These are phyloP conservation scores for Hordeum marinum DNA, from an alignment of 176 grass and related monocot genomes.

Conservation along the genomic window DNA sequence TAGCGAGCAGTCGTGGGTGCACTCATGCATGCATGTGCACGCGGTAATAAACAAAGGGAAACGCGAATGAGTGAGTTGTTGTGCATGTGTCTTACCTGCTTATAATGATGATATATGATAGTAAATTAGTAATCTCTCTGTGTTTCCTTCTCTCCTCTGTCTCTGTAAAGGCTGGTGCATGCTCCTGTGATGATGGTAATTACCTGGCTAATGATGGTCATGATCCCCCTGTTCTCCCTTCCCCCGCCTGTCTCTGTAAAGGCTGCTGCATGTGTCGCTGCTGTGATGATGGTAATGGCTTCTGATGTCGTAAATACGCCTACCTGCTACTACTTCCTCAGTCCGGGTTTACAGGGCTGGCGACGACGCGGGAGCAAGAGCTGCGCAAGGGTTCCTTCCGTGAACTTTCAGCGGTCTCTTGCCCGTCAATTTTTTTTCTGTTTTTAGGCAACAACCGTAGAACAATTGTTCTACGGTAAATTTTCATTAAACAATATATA, in stretches of 20 bases:
- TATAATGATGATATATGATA: neutral
- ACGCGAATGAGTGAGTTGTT: neutral
- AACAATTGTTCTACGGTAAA: too few species aligned
- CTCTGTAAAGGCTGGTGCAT: neutral
- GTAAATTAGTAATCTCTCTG: neutral
- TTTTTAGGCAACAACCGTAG: too few species aligned
- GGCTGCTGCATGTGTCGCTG: too few species aligned
- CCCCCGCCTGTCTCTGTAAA: neutral
- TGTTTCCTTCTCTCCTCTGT: neutral
- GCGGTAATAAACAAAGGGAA: neutral
- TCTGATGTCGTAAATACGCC: too few species aligned
- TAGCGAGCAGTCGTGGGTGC: neutral
- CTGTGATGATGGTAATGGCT: neutral
- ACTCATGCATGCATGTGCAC: neutral
- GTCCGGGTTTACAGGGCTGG: too few species aligned
- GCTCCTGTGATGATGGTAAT: neutral
- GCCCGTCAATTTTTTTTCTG: too few species aligned
- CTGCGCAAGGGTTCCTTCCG: too few species aligned
- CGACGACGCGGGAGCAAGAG: too few species aligned
- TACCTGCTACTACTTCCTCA: too few species aligned
- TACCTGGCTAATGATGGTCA: neutral
- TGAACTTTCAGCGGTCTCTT: too few species aligned
- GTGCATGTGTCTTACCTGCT: neutral
- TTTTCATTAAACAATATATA: too few species aligned
- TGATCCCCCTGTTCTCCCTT: too few species aligned